A percentile compares a stretch with the other conserved stretches of the same genome.
Evolutionary conservation across 139 green algal genomes (phyloP).

Genomic region (Mesotaenium endlicherianum): DNA sequence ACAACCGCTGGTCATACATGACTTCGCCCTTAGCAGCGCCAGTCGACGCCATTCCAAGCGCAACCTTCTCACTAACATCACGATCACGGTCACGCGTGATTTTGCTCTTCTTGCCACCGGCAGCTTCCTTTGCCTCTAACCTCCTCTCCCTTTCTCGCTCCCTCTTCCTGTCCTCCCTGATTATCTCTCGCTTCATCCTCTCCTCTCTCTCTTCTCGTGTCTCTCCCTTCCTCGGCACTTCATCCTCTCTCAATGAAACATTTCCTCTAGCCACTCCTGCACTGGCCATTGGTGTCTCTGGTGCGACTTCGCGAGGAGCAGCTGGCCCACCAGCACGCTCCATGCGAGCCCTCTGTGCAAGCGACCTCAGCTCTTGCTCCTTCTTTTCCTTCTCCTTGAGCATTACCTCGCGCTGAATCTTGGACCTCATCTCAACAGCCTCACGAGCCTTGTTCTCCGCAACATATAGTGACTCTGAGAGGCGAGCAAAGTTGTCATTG

Average conservation of each 20-base stretch:
- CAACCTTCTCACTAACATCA: conserved; percentile 89
- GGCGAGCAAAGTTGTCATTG: conserved; percentile 90
- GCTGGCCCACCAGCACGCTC: conserved; percentile 65
- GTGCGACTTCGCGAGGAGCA: conserved; percentile 30
- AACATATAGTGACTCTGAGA: conserved; percentile 90
- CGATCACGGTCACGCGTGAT: conserved; percentile 89
- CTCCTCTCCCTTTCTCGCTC: conserved; percentile 88
- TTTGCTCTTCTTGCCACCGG: conserved; percentile 82
- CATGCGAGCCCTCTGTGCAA: conserved; percentile 86
- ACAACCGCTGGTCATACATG: conserved; percentile 95
- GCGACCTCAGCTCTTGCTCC: conserved; percentile 87
- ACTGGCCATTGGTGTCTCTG: conserved; percentile 3
- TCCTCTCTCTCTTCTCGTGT: conserved; percentile 75
- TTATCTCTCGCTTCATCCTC: conserved; percentile 72
- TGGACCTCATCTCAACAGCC: conserved; percentile 79
- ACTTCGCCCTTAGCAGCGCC: conserved; percentile 66
- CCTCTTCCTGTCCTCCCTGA: conserved; percentile 72
- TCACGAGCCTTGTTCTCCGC: conserved; percentile 90
- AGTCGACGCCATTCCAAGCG: conserved; percentile 69
- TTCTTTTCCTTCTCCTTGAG: conserved; percentile 83
- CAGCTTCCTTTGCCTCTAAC: conserved; percentile 70
- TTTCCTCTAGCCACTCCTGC: not conserved
- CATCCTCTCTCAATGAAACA: too few relatives aligned
- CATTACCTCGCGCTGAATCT: conserved; percentile 85
- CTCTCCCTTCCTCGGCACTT: conserved; percentile 16